Base-by-base conservation (phyloP, 225 moss, liverwort and hornwort genomes). In the Physcomitrium patens region DNA sequence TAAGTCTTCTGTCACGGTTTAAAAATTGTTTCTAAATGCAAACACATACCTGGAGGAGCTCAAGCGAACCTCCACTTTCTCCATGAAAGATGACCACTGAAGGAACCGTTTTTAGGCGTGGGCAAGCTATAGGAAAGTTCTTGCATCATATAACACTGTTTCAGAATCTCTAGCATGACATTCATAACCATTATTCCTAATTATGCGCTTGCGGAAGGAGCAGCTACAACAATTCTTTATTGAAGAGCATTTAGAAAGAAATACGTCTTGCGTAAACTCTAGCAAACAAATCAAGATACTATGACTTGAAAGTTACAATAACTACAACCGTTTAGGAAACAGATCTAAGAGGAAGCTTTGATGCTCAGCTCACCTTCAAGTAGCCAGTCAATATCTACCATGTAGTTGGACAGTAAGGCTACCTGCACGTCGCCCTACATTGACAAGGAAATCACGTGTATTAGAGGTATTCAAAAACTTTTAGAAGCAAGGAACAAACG, bases 321-420 rank as follows among this genome's bases (percentile, higher is more conserved):
- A 37, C 7, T 37, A 4, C 2, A 37, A 37, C 31, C 43, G 3
- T 43, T 80, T 49, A 61, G 49, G 15, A 77, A 60, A 48, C 50
- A 60, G 10, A 48, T 18, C 63, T 73, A 15, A 55, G 60, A 31
- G 62, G 13, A 61, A 73, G 57, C 46, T 56, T 67, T 58, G 54
- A 12, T 61, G 16, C 61, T 45, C 60, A 73, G 10, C 89, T 84
- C 69, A 94, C 91, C 94, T 75, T 87, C 85, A 69, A 95, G 81
- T 63, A 99, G 84, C 99, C 99, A 99, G 56, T 80, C 73, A 48
- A 89, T 82, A 76, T 99, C 99, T 58, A 99, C 93, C 99, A 99
- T 99, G 76, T 99, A 99, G 63, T 95, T 93, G 47, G 99, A 95
- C 63, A 99, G 76, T 12, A 95, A 69, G 2, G 90, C 95, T 75